Conservation (phyloP, 371 early-diverging fungal species). For the Apophysomyces ossiformis region DNA sequence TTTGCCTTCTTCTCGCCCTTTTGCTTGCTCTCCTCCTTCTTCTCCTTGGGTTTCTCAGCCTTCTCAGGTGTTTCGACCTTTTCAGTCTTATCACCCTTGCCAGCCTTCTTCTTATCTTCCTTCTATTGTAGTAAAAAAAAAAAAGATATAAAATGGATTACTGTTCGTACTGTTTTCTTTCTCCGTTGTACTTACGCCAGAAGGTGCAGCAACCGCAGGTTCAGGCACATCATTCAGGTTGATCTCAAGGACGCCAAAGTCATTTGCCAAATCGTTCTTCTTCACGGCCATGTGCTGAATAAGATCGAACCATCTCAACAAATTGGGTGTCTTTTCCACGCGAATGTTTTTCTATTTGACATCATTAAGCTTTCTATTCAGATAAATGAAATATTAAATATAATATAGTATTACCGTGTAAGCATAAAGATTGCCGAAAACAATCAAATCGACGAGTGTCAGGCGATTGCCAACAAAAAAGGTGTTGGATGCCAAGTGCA, state of each 20-base stretch:
- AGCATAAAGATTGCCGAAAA: slow-evolving; percentile 70
- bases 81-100: slow-evolving; percentile 30
- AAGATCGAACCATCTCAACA: slow-evolving; percentile 81
- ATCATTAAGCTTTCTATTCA: too few relatives aligned
- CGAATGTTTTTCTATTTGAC: slow-evolving; percentile 44
- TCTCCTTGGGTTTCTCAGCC: slow-evolving; percentile 27
- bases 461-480: slow-evolving; percentile 70
- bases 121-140: slow-evolving; percentile 25
- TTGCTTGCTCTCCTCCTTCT: slow-evolving; percentile 68
- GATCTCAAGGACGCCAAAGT: slow-evolving; percentile 60
- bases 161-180: background rate
- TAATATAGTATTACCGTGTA: slow-evolving; percentile 47
- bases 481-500: slow-evolving; percentile 64
- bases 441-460: slow-evolving; percentile 71
- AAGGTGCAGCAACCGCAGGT: slow-evolving; percentile 44
- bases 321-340: slow-evolving; percentile 51
- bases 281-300: slow-evolving; percentile 67
- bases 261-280: slow-evolving; percentile 48
- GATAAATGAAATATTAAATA: too few relatives aligned
- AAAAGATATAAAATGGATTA: too few relatives aligned
- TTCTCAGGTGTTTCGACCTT: slow-evolving; percentile 28
- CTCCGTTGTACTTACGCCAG: slow-evolving; percentile 31
- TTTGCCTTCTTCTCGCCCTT: slow-evolving; percentile 63
- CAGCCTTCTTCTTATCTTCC: slow-evolving; percentile 39
- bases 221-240: slow-evolving; percentile 61